Base-by-base conservation (phyloP, 2,329 filamentous ascomycete genomes). In the Corniculantispora saksenae region DNA sequence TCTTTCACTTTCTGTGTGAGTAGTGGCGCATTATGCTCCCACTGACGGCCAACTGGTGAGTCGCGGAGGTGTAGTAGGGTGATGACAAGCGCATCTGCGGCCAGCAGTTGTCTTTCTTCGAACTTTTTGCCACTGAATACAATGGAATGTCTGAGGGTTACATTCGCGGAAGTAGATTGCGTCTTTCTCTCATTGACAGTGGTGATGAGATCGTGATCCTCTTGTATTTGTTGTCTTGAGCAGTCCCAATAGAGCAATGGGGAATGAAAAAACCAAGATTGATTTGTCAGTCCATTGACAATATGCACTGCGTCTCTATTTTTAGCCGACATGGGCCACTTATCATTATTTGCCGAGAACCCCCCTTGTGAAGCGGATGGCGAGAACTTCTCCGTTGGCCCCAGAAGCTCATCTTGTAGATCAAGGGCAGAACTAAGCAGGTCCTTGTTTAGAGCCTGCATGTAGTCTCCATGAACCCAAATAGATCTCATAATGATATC, bases 91-190 rank as follows among this genome's bases (percentile, higher is more conserved):
- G 91, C 90, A 78, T 94, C 91, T 1, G 90, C 91, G 5, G 90
- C 90, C 27, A 89, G 80, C 2, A 94, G 81, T 61, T 81, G 84
- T 13, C 86, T 84, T 64, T 91, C 86, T 64, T 89, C 84, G 69
- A 93, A 94, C 4, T 84, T 83, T 73, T 94, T 93, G n/a, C 91
- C 91, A 65, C 91, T 92, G 70, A 94, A 93, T 21, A 94, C 91
- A 61, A 91, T 92, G 2, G 90, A 91, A 71, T 92, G 91, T 12
- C 91, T 85, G 32, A 94, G 78, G 0, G 90, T 92, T 51, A 93
- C 81, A 72, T 93, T 92, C 70, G 91, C 86, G 1, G 86, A 86
- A 0, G 91, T 91, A 1, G 85, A 84, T 66, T 85, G 84, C 1
- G 80, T 83, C 63, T 87, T 86, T 67, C 80, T 84, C 61, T 84